Evolutionary conservation across 352 stramenopile genomes (phyloP), one percentile per base, ranked within the genome.

Genomic region (Blastocystis sp.): DNA sequence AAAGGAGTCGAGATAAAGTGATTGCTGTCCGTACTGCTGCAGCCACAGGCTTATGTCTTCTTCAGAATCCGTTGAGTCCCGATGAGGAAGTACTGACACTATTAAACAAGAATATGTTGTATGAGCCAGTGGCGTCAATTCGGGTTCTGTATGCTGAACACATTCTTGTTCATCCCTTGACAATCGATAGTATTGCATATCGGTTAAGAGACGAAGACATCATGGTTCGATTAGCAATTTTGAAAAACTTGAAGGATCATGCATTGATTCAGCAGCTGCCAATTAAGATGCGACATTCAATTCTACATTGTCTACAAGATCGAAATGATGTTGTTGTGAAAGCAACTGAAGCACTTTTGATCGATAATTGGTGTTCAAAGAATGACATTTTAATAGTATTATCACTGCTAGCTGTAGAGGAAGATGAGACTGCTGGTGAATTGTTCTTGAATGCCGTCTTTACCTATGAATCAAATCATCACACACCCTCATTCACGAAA

Each of bases 181-280:
- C 67, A 24, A 59, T 35, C 14, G 67, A 80, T 16, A 32, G 32
- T 27, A 80, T 80, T 49, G 7, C 24, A 0, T 49, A 11, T 35
- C 43, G 67, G 1, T 27, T 80, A 16, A 37, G 39, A 0, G 67
- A 80, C 29, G 67, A 80, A 24, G 67, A 80, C 27, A 42, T 80
- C 6, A 58, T 49, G 24, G 43, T 80, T 58, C 67, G 67, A 1
- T 24, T 80, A 5, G 67, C 43, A 5, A 58, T 80, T 29, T 21
- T 80, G 42, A 58, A 80, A n/a, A 80, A 80, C 39, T 39, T 80
- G 39, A 49, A 80, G 67, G 39, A 57, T n/a, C 67, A 80, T 27
- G 43, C 67, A 12, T 9, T n/a, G 16, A 61, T 80, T 58, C 67
- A 80, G 42, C 39, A 80, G 21, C 11, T 80, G 6, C 35, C 67